Evolutionary conservation across 805 yeast genomes (phyloP).

Genomic region (Isabelozyma pseudorhagii): DNA sequence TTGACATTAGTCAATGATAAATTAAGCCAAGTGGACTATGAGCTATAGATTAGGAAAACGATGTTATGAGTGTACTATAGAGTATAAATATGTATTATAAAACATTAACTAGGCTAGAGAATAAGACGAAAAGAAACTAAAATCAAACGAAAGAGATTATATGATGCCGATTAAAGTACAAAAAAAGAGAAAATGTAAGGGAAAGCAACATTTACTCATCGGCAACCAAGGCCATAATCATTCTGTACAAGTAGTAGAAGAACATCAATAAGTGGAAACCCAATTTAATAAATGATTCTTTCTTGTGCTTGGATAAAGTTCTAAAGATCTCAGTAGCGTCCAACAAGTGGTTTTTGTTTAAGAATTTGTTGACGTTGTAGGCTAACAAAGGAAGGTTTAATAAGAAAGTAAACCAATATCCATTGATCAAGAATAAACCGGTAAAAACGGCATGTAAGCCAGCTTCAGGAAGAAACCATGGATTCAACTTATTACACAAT

Average conservation of each 20-base stretch:
- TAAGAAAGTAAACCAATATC: slow-evolving; percentile 88
- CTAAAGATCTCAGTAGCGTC: slow-evolving; percentile 98
- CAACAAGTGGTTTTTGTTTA: slow-evolving; percentile 76
- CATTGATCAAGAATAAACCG: slow-evolving; percentile 70
- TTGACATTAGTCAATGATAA: slow-evolving; percentile 20
- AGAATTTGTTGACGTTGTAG: slow-evolving; percentile 76
- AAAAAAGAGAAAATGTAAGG: neutral
- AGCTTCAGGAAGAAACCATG: slow-evolving; percentile 88
- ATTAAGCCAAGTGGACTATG: slow-evolving; percentile 14
- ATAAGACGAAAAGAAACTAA: neutral
- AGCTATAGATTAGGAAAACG: slow-evolving; percentile 2
- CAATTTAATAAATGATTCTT: slow-evolving; percentile 84
- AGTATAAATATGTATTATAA: neutral
- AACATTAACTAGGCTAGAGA: neutral
- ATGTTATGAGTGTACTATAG: too few relatives aligned
- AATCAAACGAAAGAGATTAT: neutral
- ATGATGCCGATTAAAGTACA: neutral
- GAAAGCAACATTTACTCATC: slow-evolving; percentile 38
- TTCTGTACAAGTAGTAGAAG: slow-evolving; percentile 92
- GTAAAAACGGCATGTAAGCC: slow-evolving; percentile 73
- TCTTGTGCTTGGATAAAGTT: slow-evolving; percentile 88
- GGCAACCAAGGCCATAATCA: slow-evolving; percentile 88
- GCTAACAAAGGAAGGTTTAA: slow-evolving; percentile 81
- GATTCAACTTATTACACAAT: slow-evolving; percentile 88
- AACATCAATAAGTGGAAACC: slow-evolving; percentile 90